Base-by-base conservation (phyloP, 1,284 basidiomycete species). In the Exobasidium cylindrosporum region DNA sequence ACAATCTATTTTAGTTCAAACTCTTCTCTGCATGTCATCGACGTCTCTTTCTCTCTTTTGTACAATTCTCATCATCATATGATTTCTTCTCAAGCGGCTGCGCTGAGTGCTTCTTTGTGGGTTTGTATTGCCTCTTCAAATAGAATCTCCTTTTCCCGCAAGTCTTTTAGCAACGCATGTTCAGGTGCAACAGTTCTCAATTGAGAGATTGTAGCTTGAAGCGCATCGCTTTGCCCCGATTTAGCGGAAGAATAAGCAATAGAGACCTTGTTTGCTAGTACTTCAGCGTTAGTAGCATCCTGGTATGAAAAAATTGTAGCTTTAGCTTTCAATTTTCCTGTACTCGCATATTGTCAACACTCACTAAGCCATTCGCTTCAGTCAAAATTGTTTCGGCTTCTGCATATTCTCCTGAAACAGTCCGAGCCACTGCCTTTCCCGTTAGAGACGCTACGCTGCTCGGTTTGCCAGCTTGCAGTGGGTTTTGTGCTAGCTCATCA, bases 401-500 rank as follows among this genome's bases (percentile, higher is more conserved):
- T 0, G 57, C 44, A 10, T 52, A 55, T 26, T 78, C 63, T n/a
- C 49, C 63, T 14, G 68, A 70, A 0, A 72, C 74, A 1, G 71
- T 72, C 1, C 70, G 62, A 0, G 75, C 70, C 3, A 68, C 77
- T 1, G 76, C 74, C 49, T 77, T 77, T 26, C 76, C 77, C 17
- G 70, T 61, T 28, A 79, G 46, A 7, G 64, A 58, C 0, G 69
- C 58, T 1, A 74, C 71, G 11, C 65, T 60, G 29, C 70, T 69
- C 31, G 54, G 23, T 7, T 69, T 68, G 1, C 68, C 65, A 0
- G 67, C 66, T 1, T 66, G 59, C 6, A 35, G 31, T 0, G 74
- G 73, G 54, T 70, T 74, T 56, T 76, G 74, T n/a, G 74, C 73
- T 23, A 79, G 56, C 62, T 79, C 77, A 50, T 79, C 77, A 61